These are phyloP conservation scores for Didymella exigua DNA, from an alignment of 2,329 filamentous ascomycete species.

Conservation along the genomic window DNA sequence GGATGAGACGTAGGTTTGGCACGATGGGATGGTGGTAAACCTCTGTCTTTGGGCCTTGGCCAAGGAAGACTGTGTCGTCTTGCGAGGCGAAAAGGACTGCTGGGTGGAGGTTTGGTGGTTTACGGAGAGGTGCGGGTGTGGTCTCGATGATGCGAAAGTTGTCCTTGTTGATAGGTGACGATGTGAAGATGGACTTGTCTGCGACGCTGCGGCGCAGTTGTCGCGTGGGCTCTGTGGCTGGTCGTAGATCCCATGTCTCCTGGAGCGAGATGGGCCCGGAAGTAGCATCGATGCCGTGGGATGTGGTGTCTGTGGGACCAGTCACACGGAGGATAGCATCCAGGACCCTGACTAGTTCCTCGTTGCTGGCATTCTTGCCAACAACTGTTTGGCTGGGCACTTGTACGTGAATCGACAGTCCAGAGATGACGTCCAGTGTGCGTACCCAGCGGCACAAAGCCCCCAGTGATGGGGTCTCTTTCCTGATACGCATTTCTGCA, in stretches of 20 bases:
- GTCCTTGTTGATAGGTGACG: slow-evolving; percentile 31
- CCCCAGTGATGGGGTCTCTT: slow-evolving; percentile 69
- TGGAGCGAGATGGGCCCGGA: slow-evolving; percentile 63
- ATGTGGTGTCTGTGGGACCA: slow-evolving; percentile 61
- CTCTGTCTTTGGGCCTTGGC: slow-evolving; percentile 54
- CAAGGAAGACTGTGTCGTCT: slow-evolving; percentile 62
- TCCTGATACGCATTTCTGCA: slow-evolving; percentile 72
- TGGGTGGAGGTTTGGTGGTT: slow-evolving; percentile 70
- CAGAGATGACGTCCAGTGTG: slow-evolving; percentile 71
- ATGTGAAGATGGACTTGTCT: slow-evolving; percentile 56
- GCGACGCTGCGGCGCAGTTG: slow-evolving; percentile 63
- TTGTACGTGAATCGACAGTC: slow-evolving; percentile 62
- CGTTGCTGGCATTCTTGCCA: slow-evolving; percentile 55
- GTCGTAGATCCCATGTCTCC: slow-evolving; percentile 65
- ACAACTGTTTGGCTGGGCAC: slow-evolving; percentile 46
- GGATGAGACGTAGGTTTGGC: slow-evolving; percentile 65
- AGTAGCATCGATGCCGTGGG: slow-evolving; percentile 27
- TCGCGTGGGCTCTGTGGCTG: slow-evolving; percentile 47
- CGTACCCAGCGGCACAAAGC: slow-evolving; percentile 75
- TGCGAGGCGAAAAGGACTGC: slow-evolving; percentile 68
- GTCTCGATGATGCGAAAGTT: slow-evolving; percentile 66
- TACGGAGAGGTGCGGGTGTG: slow-evolving; percentile 64
- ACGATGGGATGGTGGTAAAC: slow-evolving; percentile 67
- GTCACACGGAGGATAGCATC: slow-evolving; percentile 69
- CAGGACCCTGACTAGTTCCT: slow-evolving; percentile 61